phyloP scores from a whole-genome alignment of 1,284 basidiomycete genomes.

The Cryptococcus sp. region DNA sequence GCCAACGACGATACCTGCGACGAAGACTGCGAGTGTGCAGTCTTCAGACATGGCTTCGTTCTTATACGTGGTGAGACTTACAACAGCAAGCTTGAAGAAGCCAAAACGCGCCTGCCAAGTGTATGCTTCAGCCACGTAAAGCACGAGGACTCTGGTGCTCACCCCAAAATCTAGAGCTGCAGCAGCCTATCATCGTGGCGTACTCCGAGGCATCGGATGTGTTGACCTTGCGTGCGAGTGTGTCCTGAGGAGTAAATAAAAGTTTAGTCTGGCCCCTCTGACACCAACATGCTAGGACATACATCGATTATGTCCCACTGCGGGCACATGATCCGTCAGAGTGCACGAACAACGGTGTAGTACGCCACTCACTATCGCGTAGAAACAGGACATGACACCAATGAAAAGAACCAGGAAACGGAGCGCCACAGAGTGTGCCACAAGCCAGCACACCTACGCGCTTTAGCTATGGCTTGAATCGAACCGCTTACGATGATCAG shows the following conservation, averaged over 20 bases:
- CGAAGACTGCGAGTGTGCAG: conserved; percentile 61
- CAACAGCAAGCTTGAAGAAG: conserved; percentile 73
- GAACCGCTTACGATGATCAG: conserved; percentile 39
- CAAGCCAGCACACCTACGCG: conserved; percentile 73
- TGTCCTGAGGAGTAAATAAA: conserved; percentile 58
- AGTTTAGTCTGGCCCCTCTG: neutral
- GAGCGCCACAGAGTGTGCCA: conserved; percentile 62
- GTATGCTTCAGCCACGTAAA: conserved; percentile 56
- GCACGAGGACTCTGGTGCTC: conserved; percentile 13
- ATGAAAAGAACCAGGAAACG: conserved; percentile 79
- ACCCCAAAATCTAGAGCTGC: conserved; percentile 56
- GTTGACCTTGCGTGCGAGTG: conserved; percentile 86
- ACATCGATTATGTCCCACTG: conserved; percentile 80
- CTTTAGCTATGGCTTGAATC: conserved; percentile 2
- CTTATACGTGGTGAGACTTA: conserved; percentile 20
- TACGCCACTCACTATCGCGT: conserved; percentile 53
- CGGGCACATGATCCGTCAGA: conserved; percentile 53
- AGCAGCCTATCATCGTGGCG: conserved; percentile 75
- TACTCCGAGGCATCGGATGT: conserved; percentile 88
- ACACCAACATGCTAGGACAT: conserved; percentile 4
- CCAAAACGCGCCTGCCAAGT: conserved; percentile 84
- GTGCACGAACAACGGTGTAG: neutral
- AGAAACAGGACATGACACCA: conserved; percentile 92
- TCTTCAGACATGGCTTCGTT: neutral
- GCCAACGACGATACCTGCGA: conserved; percentile 76